Base-by-base conservation (phyloP, 345 rosid species). In the Salix arbutifolia region DNA sequence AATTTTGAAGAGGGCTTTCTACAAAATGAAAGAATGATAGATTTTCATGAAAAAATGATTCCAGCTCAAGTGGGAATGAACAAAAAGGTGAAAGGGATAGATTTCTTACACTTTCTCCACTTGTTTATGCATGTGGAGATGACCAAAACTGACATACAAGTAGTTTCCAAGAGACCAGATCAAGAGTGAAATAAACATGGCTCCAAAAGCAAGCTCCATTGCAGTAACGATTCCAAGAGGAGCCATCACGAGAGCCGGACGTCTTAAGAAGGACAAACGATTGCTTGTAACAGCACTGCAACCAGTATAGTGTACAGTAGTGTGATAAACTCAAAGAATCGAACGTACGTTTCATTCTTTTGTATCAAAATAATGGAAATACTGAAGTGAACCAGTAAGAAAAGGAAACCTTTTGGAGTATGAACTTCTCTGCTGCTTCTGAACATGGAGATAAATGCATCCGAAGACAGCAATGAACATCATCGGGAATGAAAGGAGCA, bases 191-290 rank as follows among this genome's bases (percentile, higher is more conserved):
- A 91, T 40, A 72, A 91, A 91, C 87, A 89, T 88, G 30, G 77
- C 28, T 18, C 80, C 78, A 69, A 91, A 88, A 23, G 82, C 78
- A 18, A 89, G 74, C 83, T 90, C 94, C 67, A 77, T 33, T 6
- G 77, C 88, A 1, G 89, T 86, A 19, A 90, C 87, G 21, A 87
- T 90, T 30, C 94, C 97, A 12, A 90, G 76, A 65, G 92, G 94
- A 60, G 85, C 83, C 88, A 84, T 85, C 37, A 91, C 92, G 35
- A 88, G 75, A 71, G 86, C 81, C 30, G 92, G 91, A 0, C 76
- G 74, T 58, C 65, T 77, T 72, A 65, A 67, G 66, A 67, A 70
- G 31, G 65, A 40, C 38, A 78, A 50, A 16, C 67, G 26, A 33
- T 37, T 66, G 16, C 48, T 67, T 33, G 48, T 6, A 4, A 48